These are phyloP conservation scores for Hippophae rhamnoides DNA, from an alignment of 306 rosid species.

Conservation along the genomic window DNA sequence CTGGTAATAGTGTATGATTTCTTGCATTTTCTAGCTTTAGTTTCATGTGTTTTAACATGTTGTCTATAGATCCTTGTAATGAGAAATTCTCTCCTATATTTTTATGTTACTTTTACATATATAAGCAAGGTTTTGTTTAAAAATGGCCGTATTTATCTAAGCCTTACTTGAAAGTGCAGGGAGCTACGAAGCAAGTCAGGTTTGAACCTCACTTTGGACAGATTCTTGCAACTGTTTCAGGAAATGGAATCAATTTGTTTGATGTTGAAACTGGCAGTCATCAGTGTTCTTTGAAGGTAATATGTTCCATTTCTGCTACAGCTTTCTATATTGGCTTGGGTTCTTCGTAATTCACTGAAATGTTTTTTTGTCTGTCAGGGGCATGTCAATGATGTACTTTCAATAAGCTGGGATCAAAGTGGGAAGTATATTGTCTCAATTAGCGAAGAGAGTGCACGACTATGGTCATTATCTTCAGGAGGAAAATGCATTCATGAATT, in stretches of 20 bases:
- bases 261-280: constrained; percentile 31
- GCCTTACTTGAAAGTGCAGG: constrained; percentile 28
- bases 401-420: constrained; percentile 50
- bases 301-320: not conserved
- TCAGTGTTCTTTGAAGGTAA: constrained; percentile 24
- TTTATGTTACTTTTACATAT: constrained; percentile 6
- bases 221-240: constrained; percentile 37
- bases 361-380: constrained; percentile 22
- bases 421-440: constrained; percentile 52
- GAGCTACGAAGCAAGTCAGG: constrained; percentile 49
- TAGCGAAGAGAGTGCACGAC: constrained; percentile 45
- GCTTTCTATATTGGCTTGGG: not conserved
- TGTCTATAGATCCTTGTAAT: too few species aligned
- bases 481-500: constrained; percentile 42
- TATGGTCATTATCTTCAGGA: constrained; percentile 33
- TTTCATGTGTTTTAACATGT: too few species aligned
- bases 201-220: constrained; percentile 47
- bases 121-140: constrained; percentile 6
- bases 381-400: constrained; percentile 42
- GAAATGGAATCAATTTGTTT: constrained; percentile 31
- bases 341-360: constrained; percentile 9
- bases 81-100: not conserved
- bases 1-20: too few species aligned
- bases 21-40: too few species aligned
- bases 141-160: constrained; percentile 4